These are phyloP conservation scores for Alternaria gaisen DNA, from an alignment of 2,329 filamentous ascomycete species.

Conservation along the genomic window DNA sequence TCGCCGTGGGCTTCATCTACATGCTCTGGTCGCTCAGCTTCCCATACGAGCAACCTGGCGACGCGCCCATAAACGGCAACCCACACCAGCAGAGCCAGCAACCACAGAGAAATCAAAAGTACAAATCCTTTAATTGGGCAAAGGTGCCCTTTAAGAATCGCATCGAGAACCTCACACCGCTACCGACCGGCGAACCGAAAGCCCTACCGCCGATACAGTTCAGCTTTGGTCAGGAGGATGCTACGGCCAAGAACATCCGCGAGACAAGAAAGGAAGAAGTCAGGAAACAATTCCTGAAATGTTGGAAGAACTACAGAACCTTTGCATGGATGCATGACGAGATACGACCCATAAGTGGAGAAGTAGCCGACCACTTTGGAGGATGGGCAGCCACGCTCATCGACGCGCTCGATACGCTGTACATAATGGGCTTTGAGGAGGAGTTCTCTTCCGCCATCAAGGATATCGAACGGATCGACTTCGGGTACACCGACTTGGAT, in stretches of 20 bases:
- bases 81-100: constrained; percentile 20
- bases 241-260: constrained; percentile 43
- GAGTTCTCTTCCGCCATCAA: constrained; percentile 58
- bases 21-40: constrained; percentile 50
- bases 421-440: constrained; percentile 59
- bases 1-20: constrained; percentile 48
- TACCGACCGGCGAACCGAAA: constrained; percentile 51
- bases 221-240: constrained; percentile 50
- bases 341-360: constrained; percentile 55
- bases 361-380: constrained; percentile 54
- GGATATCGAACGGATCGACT: constrained; percentile 56
- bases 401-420: constrained; percentile 58
- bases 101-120: constrained; percentile 15
- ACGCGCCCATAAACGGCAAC: constrained; percentile 10
- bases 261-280: constrained; percentile 50
- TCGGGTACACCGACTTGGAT: constrained; percentile 50
- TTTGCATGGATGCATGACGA: constrained; percentile 61
- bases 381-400: constrained; percentile 60
- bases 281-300: constrained; percentile 54
- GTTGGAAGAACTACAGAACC: constrained; percentile 56
- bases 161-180: constrained; percentile 43
- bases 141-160: constrained; percentile 53
- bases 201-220: constrained; percentile 56
- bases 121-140: constrained; percentile 51
- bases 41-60: constrained; percentile 36